Conservation (phyloP, 495 filamentous ascomycete species). For the Clohesyomyces aquaticus region DNA sequence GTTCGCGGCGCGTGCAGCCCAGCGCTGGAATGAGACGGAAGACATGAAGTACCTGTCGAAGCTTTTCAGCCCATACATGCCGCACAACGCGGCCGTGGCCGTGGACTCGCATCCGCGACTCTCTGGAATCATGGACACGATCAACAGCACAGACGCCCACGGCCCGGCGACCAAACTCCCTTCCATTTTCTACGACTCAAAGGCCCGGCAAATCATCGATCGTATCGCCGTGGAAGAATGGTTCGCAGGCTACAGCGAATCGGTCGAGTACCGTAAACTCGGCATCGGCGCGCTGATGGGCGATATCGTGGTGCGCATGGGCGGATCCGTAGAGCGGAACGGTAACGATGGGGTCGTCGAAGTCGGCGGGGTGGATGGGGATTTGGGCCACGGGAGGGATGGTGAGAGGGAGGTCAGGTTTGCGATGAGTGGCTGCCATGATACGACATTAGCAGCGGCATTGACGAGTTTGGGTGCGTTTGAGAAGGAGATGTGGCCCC, state of each 20-base stretch:
- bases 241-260: slow-evolving; percentile 86
- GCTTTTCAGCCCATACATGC: slow-evolving; percentile 82
- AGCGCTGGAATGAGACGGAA: slow-evolving; percentile 77
- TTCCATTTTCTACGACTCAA: slow-evolving; percentile 82
- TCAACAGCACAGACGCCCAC: slow-evolving; percentile 87
- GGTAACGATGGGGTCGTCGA: slow-evolving; percentile 60
- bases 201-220: slow-evolving; percentile 71
- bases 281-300: slow-evolving; percentile 85
- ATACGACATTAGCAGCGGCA: slow-evolving; percentile 85
- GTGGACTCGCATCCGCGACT: slow-evolving; percentile 85
- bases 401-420: slow-evolving; percentile 65
- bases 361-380: slow-evolving; percentile 51
- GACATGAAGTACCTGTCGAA: slow-evolving; percentile 86
- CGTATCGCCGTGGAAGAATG: slow-evolving; percentile 87
- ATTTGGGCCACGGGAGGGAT: slow-evolving; percentile 46
- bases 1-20: slow-evolving; percentile 80
- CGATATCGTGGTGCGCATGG: slow-evolving; percentile 84
- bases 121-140: slow-evolving; percentile 89
- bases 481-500: slow-evolving; percentile 77
- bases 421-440: slow-evolving; percentile 85
- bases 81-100: slow-evolving; percentile 65
- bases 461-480: slow-evolving; percentile 80
- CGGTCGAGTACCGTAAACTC: slow-evolving; percentile 77
- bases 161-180: slow-evolving; percentile 78
- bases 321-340: slow-evolving; percentile 67